These are phyloP conservation scores for Trichoderma harzianum DNA, from an alignment of 2,329 filamentous ascomycete genomes.

Conservation along the genomic window DNA sequence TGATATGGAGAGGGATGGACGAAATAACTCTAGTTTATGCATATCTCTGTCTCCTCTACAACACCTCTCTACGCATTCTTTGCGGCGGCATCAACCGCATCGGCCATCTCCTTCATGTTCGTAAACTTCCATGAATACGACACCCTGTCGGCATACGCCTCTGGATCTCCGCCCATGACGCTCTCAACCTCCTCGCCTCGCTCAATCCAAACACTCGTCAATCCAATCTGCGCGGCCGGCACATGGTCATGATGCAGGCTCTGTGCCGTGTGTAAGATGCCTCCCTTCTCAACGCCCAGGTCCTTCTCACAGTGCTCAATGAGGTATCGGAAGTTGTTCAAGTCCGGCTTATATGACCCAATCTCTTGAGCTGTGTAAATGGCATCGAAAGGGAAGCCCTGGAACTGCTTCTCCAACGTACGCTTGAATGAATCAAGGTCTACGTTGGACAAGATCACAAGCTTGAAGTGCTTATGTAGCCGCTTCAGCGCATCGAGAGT, in stretches of 20 bases:
- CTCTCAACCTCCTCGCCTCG: slow-evolving; percentile 42
- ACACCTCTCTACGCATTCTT: background rate
- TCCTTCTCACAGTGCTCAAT: slow-evolving; percentile 49
- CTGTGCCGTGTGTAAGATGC: slow-evolving; percentile 66
- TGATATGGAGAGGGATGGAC: background rate
- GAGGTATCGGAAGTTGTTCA: slow-evolving; percentile 64
- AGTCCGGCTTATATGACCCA: slow-evolving; percentile 67
- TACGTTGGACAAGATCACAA: slow-evolving; percentile 60
- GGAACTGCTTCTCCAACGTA: slow-evolving; percentile 37
- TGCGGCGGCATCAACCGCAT: slow-evolving; percentile 43
- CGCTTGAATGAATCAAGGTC: slow-evolving; percentile 38
- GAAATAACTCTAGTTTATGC: background rate
- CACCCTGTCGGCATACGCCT: slow-evolving; percentile 37
- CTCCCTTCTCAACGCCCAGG: slow-evolving; percentile 49
- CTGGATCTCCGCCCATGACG: slow-evolving; percentile 24
- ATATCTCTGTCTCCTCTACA: background rate
- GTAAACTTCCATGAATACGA: slow-evolving; percentile 50
- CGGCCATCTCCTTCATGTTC: slow-evolving; percentile 58
- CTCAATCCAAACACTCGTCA: slow-evolving; percentile 65
- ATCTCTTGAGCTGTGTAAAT: slow-evolving; percentile 69
- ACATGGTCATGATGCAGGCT: slow-evolving; percentile 65
- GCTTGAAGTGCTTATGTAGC: slow-evolving; percentile 51
- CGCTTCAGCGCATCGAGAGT: slow-evolving; percentile 50
- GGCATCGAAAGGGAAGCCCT: slow-evolving; percentile 53
- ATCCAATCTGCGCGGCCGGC: slow-evolving; percentile 57